phyloP scores from a whole-genome alignment of 2,329 filamentous ascomycete species.

The Pseudogymnoascus destructans region DNA sequence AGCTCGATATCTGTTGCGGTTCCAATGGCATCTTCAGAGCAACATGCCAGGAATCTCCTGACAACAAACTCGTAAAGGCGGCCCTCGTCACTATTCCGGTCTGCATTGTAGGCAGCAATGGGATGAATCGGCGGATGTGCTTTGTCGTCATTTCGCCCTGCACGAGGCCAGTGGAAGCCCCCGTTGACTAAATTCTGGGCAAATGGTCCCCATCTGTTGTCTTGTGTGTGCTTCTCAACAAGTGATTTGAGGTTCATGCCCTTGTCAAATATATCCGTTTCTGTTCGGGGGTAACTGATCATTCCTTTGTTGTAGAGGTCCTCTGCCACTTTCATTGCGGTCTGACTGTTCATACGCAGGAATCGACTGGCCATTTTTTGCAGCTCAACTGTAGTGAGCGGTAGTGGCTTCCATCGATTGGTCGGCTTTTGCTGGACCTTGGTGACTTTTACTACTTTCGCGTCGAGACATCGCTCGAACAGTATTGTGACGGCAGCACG shows the following conservation, averaged over 20 bases:
- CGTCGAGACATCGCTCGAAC: constrained; percentile 70
- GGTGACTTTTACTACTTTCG: constrained; percentile 64
- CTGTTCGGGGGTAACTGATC: constrained; percentile 94
- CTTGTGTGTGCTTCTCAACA: constrained; percentile 71
- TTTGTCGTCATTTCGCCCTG: constrained; percentile 84
- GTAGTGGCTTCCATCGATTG: constrained; percentile 85
- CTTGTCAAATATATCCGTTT: constrained; percentile 89
- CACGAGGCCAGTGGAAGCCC: constrained; percentile 66
- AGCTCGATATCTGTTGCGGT: constrained; percentile 76
- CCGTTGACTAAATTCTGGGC: constrained; percentile 64
- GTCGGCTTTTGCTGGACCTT: constrained; percentile 86
- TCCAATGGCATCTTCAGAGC: constrained; percentile 84
- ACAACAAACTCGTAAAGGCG: constrained; percentile 87
- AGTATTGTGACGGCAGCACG: constrained; percentile 66
- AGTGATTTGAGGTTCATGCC: constrained; percentile 73
- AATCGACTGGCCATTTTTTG: constrained; percentile 90
- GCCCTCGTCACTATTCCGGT: constrained; percentile 53
- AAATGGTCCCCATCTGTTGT: constrained; percentile 65
- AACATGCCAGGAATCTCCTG: constrained; percentile 86
- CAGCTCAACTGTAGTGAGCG: constrained; percentile 87
- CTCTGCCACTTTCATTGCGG: constrained; percentile 82
- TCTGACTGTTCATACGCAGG: constrained; percentile 78
- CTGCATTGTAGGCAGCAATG: constrained; percentile 56
- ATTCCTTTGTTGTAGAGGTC: constrained; percentile 84
- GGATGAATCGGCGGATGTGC: constrained; percentile 96